A percentile compares a stretch with the other conserved stretches of the same genome.
Conservation (phyloP, 768 basidiomycete species). For the Atractiella rhizophila region DNA sequence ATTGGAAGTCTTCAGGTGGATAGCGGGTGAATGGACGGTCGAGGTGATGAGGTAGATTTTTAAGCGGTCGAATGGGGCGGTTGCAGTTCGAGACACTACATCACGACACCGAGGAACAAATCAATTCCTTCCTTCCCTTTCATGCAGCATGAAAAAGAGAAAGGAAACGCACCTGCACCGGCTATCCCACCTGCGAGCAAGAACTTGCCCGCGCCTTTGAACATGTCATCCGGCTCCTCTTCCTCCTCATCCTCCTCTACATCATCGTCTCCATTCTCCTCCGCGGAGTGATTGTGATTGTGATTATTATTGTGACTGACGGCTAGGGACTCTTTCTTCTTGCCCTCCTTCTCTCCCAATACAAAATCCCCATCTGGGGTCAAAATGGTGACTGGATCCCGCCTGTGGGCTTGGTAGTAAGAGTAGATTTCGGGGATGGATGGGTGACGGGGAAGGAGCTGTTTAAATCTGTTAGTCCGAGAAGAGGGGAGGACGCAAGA, state of each 20-base stretch:
- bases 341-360: not conserved
- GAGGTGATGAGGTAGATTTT: slow-evolving; percentile 83
- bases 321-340: not conserved
- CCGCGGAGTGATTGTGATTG: not conserved
- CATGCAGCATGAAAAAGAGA: not conserved
- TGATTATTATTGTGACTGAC: not conserved
- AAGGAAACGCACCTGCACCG: slow-evolving; percentile 45
- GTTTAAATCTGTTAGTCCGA: not conserved
- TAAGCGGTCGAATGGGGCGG: slow-evolving; percentile 87
- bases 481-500: not conserved
- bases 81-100: slow-evolving; percentile 77
- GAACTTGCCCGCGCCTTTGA: slow-evolving; percentile 50
- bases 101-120: slow-evolving; percentile 3
- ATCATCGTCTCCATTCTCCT: not conserved
- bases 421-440: slow-evolving; percentile 14
- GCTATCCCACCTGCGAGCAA: slow-evolving; percentile 81
- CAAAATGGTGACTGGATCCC: slow-evolving; percentile 9
- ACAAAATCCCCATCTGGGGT: slow-evolving; percentile 16
- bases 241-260: slow-evolving; percentile 29
- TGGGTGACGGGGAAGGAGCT: slow-evolving; percentile 12
- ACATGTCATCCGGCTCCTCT: slow-evolving; percentile 35
- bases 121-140: not conserved
- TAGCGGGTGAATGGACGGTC: slow-evolving; percentile 1
- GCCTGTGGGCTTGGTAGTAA: slow-evolving; percentile 9
- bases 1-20: slow-evolving; percentile 7